Base-by-base conservation (phyloP, 1,284 basidiomycete genomes). In the Rhodotorula sp. region DNA sequence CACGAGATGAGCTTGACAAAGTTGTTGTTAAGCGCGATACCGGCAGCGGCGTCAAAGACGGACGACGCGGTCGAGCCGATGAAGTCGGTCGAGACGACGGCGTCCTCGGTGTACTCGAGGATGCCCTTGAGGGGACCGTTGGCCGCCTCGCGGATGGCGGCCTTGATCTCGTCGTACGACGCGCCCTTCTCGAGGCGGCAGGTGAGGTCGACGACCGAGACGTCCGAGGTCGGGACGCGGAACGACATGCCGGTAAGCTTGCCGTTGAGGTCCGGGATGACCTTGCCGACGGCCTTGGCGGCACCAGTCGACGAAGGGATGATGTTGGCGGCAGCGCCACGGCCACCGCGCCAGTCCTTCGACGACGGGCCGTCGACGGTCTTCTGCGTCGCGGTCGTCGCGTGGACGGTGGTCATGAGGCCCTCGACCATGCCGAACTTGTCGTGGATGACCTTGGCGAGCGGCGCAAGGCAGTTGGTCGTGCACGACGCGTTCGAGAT, bases 401-500 rank as follows among this genome's bases (percentile, higher is more conserved):
- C 90, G 84, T 99, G 96, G 55, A 98, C 92, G 78, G 97, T 98
- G 84, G 92, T 97, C 97, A 99, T 99, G 82, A 99, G 87, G 83
- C 92, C 94, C 86, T 97, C 94, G 76, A 91, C 86, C 80, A 97
- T 95, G 79, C 90, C 91, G 82, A 91, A 96, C 80, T 91, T 95
- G 89, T 99, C 97, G 85, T 99, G 81, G 86, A 99, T 87, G 83
- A 98, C 90, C 88, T 99, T 99, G 84, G 96, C 96, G 74, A 99
- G 89, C 76, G 97, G 95, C 50, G 97, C 97, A 75, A 99, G 88
- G 84, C 94, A 97, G 90, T 99, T 99, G 85, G 96, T 99, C 66
- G 96, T 99, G 89, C 96, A 99, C 57, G 95, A 98, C 48, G 96
- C 96, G 85, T 99, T 99, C 79, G 96, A 99, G 84, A 99, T 78